These are phyloP conservation scores for Cyclostephanos tholiformis DNA, from an alignment of 108 stramenopile species.

Conservation along the genomic window DNA sequence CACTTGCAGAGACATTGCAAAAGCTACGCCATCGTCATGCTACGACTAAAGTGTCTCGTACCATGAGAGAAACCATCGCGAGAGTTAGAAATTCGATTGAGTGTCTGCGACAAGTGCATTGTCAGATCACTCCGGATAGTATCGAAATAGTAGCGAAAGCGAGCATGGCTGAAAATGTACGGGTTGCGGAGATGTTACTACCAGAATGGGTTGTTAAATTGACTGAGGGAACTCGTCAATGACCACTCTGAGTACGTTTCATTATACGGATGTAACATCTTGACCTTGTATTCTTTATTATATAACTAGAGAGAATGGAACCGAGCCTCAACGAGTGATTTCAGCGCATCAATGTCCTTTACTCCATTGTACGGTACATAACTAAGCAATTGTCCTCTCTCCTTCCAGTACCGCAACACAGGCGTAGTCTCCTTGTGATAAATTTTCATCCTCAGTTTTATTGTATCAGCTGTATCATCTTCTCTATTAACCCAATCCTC, in stretches of 20 bases:
- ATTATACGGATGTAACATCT: too few species aligned
- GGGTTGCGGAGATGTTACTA: conserved; percentile 65
- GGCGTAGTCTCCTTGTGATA: conserved; percentile 69
- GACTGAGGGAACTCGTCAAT: conserved; percentile 55
- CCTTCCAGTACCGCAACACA: conserved; percentile 59
- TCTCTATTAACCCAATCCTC: conserved; percentile 57
- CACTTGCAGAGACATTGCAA: conserved; percentile 77
- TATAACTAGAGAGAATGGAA: neutral
- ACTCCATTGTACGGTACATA: conserved; percentile 69
- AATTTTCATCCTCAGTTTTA: conserved; percentile 55
- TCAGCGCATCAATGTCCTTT: conserved; percentile 52
- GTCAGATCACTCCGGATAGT: conserved; percentile 65
- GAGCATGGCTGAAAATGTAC: conserved; percentile 46
- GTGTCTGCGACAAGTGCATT: conserved; percentile 69
- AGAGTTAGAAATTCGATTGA: conserved; percentile 78
- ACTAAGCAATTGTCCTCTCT: conserved; percentile 42
- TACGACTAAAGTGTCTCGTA: conserved; percentile 45
- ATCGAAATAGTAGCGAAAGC: conserved; percentile 63
- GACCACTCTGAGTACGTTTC: neutral
- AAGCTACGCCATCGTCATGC: conserved; percentile 76
- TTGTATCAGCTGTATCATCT: conserved; percentile 67
- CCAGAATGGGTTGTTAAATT: conserved; percentile 66
- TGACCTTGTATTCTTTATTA: neutral
- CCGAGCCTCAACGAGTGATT: conserved; percentile 7
- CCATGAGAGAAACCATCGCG: conserved; percentile 65